Base-by-base conservation (phyloP, 306 rosid species). In the Prunus padus region DNA sequence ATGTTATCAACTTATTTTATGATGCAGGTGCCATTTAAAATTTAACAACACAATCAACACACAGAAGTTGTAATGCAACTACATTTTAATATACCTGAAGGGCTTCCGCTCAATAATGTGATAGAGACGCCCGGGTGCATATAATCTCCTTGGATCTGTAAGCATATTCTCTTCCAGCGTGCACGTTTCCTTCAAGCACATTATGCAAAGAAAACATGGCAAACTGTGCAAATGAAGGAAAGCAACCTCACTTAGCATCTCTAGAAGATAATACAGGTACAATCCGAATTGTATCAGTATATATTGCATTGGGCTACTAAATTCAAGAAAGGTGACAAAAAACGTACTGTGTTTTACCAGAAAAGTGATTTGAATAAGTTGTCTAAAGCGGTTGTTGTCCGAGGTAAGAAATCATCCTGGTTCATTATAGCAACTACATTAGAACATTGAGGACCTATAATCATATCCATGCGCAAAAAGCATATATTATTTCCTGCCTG, bases 91-190 rank as follows among this genome's bases (percentile, higher is more conserved):
- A 67, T 81, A 95, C 99, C 97, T 95, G 84, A 92, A 90, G 72
- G 97, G 97, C 81, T 88, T 95, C 45, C 99, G 86, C 82, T 92
- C 97, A 59, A 95, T 97, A 66, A 95, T 92, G 81, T 95, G 99
- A 83, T 95, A 95, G 51, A 95, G 97, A 68, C 99, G 96, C 74
- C 99, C 97, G 45, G 97, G 97, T 56, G 97, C 99, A 56, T 95
- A 92, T 47, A 92, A 88, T 70, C 99, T 89, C 81, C 96, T 87
- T 51, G 97, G 99, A 87, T 95, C 97, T 69, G 87, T 89, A 62
- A 92, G 95, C 93, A 67, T 89, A 81, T 86, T 92, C 87, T 88
- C 90, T 84, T 95, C 91, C 83, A 90, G 67, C 18, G 93, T 95
- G 87, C 95, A 95, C 16, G 99, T 95, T 82, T 95, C 99, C 83